These are phyloP conservation scores for Fusarium luffae DNA, from an alignment of 2,329 filamentous ascomycete genomes.

Conservation along the genomic window DNA sequence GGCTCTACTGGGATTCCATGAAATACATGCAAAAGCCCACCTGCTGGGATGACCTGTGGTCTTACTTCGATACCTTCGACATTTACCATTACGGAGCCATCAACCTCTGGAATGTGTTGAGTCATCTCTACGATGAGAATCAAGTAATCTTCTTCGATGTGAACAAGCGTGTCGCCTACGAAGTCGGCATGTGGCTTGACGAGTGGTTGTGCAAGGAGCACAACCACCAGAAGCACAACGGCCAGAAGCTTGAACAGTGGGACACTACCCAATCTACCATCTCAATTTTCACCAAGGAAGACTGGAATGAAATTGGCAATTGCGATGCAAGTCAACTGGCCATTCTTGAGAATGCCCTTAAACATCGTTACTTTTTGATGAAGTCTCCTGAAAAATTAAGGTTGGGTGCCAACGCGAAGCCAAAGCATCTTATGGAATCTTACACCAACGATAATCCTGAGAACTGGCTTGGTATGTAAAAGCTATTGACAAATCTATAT, in stretches of 20 bases:
- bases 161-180: constrained; percentile 37
- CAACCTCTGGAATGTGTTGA: constrained; percentile 61
- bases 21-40: constrained; percentile 47
- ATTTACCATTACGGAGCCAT: constrained; percentile 59
- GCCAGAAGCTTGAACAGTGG: constrained; percentile 49
- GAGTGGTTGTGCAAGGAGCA: constrained; percentile 48
- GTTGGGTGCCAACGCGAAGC: constrained; percentile 26
- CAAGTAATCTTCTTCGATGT: constrained; percentile 47
- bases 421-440: constrained; percentile 45
- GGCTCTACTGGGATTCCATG: constrained; percentile 51
- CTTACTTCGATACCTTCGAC: constrained; percentile 61
- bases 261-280: constrained; percentile 43
- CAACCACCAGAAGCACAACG: constrained; percentile 50
- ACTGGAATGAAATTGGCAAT: constrained; percentile 46
- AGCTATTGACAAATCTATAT: not conserved
- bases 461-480: constrained; percentile 53
- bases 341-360: constrained; percentile 50
- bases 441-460: constrained; percentile 45
- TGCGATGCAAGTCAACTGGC: constrained; percentile 32
- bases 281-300: constrained; percentile 42
- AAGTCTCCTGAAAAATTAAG: constrained; percentile 25
- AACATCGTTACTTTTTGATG: constrained; percentile 47
- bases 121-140: constrained; percentile 56
- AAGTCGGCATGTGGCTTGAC: constrained; percentile 53
- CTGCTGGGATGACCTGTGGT: constrained; percentile 57